Evolutionary conservation across 805 yeast genomes (phyloP), one percentile per base, ranked within the genome.

Genomic region (Candida maesae): DNA sequence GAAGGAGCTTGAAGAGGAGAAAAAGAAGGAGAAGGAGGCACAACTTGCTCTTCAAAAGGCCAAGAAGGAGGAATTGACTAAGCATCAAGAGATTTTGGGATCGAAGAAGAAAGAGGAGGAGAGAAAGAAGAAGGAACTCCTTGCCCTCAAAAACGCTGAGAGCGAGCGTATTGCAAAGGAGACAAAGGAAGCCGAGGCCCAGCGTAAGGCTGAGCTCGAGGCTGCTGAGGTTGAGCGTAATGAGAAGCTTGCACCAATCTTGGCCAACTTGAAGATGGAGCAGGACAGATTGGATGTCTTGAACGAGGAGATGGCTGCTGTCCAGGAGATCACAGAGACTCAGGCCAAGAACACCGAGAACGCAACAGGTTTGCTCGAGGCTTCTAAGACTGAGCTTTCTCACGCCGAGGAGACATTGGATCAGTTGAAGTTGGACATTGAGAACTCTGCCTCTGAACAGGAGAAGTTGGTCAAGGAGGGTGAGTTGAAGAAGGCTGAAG

Each of bases 221-320:
- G 51, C 43, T 24, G 48, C 76, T 60, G 77, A 78, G 55, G 63
- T 66, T 12, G 81, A 73, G 51, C 70, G 71, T 50, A 81, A 77
- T 51, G 76, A 65, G 42, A 71, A 70, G 36, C 58, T 78, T 49
- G 70, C 73, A 36, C 86, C 86, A 35, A 59, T 71, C 16, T 66
- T 77, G 51, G 78, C 68, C 27, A 79, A 74, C 51, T 65, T 77
- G 52, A 68, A 66, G 45, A 52, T 52, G 23, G 84, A 79, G 61
- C 67, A 69, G 26, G 64, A 63, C 19, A 71, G 72, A 46, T 67
- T 79, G 55, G 62, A 65, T 36, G 73, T 70, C n/a, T 65, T 79
- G 50, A 70, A 72, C 31, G 63, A 71, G 41, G 71, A 74, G 45
- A 74, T 75, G 56, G 66, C 65, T 35, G 76, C 70, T 47, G 58